Conservation (phyloP, 2,329 filamentous ascomycete genomes). For the Aspergillus cejpii region DNA sequence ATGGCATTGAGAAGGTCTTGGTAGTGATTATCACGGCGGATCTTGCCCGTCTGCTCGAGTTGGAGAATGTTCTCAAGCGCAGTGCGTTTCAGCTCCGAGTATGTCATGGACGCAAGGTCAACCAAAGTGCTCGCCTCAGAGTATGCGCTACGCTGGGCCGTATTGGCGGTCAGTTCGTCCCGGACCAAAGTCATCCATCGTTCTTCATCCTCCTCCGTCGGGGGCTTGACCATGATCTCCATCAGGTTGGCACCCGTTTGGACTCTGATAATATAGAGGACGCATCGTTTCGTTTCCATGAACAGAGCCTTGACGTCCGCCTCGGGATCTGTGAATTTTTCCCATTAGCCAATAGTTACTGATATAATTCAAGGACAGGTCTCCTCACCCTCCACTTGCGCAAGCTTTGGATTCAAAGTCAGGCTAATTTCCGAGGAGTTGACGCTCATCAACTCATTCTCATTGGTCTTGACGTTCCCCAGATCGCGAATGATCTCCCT, state of each 20-base stretch:
- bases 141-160: slow-evolving; percentile 72
- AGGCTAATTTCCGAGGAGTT: slow-evolving; percentile 85
- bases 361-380: background rate
- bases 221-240: slow-evolving; percentile 88
- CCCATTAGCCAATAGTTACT: slow-evolving; percentile 4
- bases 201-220: slow-evolving; percentile 77
- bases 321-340: slow-evolving; percentile 62
- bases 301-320: slow-evolving; percentile 86
- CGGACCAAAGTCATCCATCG: slow-evolving; percentile 75
- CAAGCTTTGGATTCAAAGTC: slow-evolving; percentile 81
- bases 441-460: slow-evolving; percentile 82
- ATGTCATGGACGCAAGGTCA: slow-evolving; percentile 83
- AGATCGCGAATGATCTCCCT: slow-evolving; percentile 89
- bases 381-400: slow-evolving; percentile 64
- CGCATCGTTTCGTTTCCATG: slow-evolving; percentile 96
- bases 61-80: slow-evolving; percentile 90
- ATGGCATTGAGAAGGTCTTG: slow-evolving; percentile 98
- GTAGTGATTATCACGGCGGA: slow-evolving; percentile 81
- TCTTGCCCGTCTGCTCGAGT: slow-evolving; percentile 78
- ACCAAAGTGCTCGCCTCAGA: slow-evolving; percentile 76
- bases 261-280: slow-evolving; percentile 94
- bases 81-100: slow-evolving; percentile 85
- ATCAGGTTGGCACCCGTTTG: slow-evolving; percentile 89
- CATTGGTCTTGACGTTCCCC: slow-evolving; percentile 92
- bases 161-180: slow-evolving; percentile 69